phyloP scores from a whole-genome alignment of 306 rosid species.

The Lablab purpureus region DNA sequence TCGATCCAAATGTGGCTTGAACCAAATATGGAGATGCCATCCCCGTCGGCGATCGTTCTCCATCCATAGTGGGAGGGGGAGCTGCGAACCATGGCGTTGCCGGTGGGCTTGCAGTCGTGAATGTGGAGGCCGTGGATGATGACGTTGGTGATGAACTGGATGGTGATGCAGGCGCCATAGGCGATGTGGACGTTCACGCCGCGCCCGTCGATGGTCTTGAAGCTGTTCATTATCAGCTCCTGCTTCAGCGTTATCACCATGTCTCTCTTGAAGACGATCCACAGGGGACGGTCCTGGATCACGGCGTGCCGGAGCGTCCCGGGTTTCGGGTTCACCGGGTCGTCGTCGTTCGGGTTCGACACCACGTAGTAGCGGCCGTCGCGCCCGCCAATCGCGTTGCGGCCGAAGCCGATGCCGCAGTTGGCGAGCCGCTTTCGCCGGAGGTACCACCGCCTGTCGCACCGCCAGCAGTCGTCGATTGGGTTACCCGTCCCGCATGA shows the following conservation, averaged over 20 bases:
- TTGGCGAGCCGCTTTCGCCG: constrained; percentile 75
- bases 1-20: constrained; percentile 92
- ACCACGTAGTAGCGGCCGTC: constrained; percentile 87
- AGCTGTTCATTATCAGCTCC: constrained; percentile 95
- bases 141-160: constrained; percentile 84
- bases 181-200: constrained; percentile 94
- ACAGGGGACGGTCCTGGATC: constrained; percentile 81
- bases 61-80: constrained; percentile 93
- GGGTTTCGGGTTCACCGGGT: constrained; percentile 73
- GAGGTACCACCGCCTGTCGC: constrained; percentile 77
- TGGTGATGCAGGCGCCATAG: constrained; percentile 83
- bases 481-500: constrained; percentile 94
- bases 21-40: constrained; percentile 82
- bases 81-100: constrained; percentile 96
- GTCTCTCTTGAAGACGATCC: constrained; percentile 97
- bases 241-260: constrained; percentile 94
- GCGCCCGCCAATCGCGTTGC: constrained; percentile 91
- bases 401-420: constrained; percentile 91
- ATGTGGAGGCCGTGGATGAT: constrained; percentile 89
- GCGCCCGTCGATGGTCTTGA: constrained; percentile 92
- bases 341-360: constrained; percentile 63
- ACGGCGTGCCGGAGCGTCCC: constrained; percentile 98
- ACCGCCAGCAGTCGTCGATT: constrained; percentile 97
- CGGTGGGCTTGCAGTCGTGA: constrained; percentile 89
- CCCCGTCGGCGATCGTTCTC: constrained; percentile 97